Evolutionary conservation across 2,329 filamentous ascomycete species (phyloP).

Genomic region (Chaetoscypha palmicola): DNA sequence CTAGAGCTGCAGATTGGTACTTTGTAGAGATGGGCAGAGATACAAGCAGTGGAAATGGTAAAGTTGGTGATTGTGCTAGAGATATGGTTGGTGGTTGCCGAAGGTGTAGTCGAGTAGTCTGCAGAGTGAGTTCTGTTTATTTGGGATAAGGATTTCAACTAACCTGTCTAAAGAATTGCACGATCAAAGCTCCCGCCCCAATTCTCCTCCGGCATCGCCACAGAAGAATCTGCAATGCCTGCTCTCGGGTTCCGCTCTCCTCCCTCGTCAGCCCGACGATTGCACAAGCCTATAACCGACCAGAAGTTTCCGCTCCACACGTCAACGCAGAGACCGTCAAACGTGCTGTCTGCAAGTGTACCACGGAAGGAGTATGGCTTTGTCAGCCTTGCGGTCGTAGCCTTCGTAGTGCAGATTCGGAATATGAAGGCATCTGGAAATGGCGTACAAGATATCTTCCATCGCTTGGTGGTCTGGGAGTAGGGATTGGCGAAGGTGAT

Average conservation of each 20-base stretch:
- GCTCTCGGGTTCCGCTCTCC: conserved; percentile 63
- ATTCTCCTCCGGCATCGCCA: conserved; percentile 65
- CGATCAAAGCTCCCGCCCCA: conserved; percentile 70
- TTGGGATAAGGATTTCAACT: background rate
- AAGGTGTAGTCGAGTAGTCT: conserved; percentile 69
- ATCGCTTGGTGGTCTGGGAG: conserved; percentile 72
- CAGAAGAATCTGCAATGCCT: conserved; percentile 72
- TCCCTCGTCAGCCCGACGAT: conserved; percentile 33
- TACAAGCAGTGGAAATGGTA: conserved; percentile 49
- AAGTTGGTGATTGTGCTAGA: conserved; percentile 71
- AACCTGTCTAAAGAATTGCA: conserved; percentile 63
- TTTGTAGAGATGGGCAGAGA: conserved; percentile 48
- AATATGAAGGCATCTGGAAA: conserved; percentile 68
- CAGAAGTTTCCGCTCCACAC: conserved; percentile 50
- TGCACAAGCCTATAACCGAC: conserved; percentile 25
- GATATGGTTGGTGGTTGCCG: conserved; percentile 83
- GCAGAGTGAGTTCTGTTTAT: conserved; percentile 56
- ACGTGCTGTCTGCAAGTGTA: conserved; percentile 25
- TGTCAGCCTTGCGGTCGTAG: conserved; percentile 76
- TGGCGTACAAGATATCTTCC: conserved; percentile 84
- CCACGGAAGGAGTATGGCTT: conserved; percentile 64
- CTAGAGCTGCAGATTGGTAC: conserved; percentile 51
- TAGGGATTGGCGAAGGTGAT: conserved; percentile 80
- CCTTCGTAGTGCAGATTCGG: conserved; percentile 52
- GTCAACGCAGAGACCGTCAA: conserved; percentile 33